Evolutionary conservation across 2,329 filamentous ascomycete species (phyloP).

Genomic region (Fusarium xylarioides): DNA sequence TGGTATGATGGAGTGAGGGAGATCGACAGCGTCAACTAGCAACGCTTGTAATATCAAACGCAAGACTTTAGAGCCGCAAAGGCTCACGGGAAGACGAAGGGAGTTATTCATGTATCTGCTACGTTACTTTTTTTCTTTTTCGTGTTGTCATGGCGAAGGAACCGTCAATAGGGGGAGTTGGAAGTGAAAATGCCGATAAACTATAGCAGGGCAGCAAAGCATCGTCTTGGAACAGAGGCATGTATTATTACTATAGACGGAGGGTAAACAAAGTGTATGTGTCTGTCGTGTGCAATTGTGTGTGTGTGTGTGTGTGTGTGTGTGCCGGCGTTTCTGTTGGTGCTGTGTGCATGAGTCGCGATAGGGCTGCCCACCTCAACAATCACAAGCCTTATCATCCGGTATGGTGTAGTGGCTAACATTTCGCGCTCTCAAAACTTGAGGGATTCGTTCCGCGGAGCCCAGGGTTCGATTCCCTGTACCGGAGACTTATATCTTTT

Average conservation of each 20-base stretch:
- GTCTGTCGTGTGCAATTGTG: neutral
- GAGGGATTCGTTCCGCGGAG: slow-evolving; percentile 35
- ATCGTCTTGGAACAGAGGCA: slow-evolving; percentile 10
- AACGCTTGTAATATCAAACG: slow-evolving; percentile 38
- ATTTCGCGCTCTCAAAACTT: slow-evolving; percentile 44
- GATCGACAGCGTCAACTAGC: neutral
- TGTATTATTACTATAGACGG: slow-evolving; percentile 46
- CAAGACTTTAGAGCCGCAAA: slow-evolving; percentile 18
- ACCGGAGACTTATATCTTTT: slow-evolving; percentile 2
- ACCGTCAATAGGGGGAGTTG: slow-evolving; percentile 31
- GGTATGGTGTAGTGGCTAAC: slow-evolving; percentile 49
- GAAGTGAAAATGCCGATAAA: slow-evolving; percentile 34
- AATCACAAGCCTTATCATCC: slow-evolving; percentile 19
- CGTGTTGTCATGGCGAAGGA: slow-evolving; percentile 12
- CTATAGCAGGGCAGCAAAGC: slow-evolving; percentile 18
- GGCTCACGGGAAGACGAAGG: slow-evolving; percentile 27
- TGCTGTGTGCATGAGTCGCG: neutral
- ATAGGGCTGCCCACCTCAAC: slow-evolving; percentile 6
- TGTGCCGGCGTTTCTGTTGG: neutral
- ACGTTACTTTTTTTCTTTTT: slow-evolving; percentile 8
- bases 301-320: neutral
- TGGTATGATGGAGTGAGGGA: slow-evolving; percentile 54
- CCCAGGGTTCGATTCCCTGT: slow-evolving; percentile 40
- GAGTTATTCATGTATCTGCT: slow-evolving; percentile 30
- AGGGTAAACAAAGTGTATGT: slow-evolving; percentile 17